phyloP scores from a whole-genome alignment of 2,329 filamentous ascomycete genomes.

The Fusarium domesticum region DNA sequence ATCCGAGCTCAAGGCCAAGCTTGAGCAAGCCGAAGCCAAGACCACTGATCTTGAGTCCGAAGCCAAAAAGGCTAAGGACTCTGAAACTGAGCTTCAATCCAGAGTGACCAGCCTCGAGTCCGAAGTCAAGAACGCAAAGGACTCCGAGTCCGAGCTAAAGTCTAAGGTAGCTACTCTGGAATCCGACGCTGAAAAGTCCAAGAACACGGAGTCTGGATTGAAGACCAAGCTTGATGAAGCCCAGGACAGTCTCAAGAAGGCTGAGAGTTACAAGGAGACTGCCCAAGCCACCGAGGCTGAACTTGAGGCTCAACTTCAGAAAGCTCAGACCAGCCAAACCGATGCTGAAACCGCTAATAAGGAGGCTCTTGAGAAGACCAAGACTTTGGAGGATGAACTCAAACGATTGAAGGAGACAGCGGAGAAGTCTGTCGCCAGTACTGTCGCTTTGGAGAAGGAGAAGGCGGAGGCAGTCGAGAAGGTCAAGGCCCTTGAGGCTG shows the following conservation, averaged over 20 bases:
- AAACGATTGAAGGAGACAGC: slow-evolving; percentile 11
- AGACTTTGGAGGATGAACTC: slow-evolving; percentile 12
- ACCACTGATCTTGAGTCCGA: slow-evolving; percentile 13
- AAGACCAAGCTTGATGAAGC: slow-evolving; percentile 14
- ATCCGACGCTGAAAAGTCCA: slow-evolving; percentile 8
- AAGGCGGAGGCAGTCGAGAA: slow-evolving; percentile 8
- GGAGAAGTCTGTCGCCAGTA: slow-evolving; percentile 16
- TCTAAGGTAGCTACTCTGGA: slow-evolving; percentile 8
- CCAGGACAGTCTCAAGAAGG: slow-evolving; percentile 9
- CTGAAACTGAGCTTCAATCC: slow-evolving; percentile 16
- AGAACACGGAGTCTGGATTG: slow-evolving; percentile 9
- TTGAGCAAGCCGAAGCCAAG: slow-evolving; percentile 15
- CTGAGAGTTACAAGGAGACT: slow-evolving; percentile 3
- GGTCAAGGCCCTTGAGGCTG: slow-evolving; percentile 4
- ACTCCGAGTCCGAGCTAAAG: slow-evolving; percentile 9
- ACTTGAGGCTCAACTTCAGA: slow-evolving; percentile 20
- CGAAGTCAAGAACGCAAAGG: slow-evolving; percentile 7
- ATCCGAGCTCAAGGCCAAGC: slow-evolving; percentile 21
- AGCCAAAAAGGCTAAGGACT: slow-evolving; percentile 17
- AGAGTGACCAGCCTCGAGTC: slow-evolving; percentile 6
- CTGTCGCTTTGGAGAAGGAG: slow-evolving; percentile 11
- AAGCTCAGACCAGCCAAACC: slow-evolving; percentile 16
- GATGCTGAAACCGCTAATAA: slow-evolving; percentile 15
- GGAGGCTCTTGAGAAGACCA: slow-evolving; percentile 16
- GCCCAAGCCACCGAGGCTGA: slow-evolving; percentile 11